Conservation (phyloP, 805 yeast genomes). For the Yarrowia keelungensis region DNA sequence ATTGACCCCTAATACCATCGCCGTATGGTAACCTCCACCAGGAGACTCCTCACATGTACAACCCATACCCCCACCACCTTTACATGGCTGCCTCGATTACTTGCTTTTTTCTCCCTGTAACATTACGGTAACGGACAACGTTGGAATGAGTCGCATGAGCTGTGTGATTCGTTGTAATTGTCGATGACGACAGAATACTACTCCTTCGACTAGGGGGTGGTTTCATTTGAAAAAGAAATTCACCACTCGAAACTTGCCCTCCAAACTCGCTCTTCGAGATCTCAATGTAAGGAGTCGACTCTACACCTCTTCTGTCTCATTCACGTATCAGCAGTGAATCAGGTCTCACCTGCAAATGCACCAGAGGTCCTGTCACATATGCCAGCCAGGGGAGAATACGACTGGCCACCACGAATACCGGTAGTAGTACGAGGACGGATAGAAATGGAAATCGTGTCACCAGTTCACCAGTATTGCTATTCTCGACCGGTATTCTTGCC, state of each 20-base stretch:
- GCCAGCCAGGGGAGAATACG: no score
- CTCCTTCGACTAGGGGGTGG: not conserved
- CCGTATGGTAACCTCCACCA: no score
- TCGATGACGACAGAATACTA: no score
- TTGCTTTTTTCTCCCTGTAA: conserved; percentile 6
- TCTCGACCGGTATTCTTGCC: not conserved
- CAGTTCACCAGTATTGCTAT: not conserved
- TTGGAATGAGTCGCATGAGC: not conserved
- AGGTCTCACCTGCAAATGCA: conserved; percentile 9
- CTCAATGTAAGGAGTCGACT: conserved; percentile 1
- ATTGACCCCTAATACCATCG: not conserved
- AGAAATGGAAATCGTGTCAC: no score
- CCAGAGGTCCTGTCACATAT: not conserved
- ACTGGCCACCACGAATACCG: no score
- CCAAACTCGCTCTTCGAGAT: no score
- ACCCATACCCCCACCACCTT: not conserved
- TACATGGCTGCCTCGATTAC: not conserved
- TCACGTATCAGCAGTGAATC: conserved; percentile 11
- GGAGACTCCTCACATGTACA: no score
- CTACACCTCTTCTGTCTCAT: not conserved
- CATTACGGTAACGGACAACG: not conserved
- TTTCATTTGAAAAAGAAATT: not conserved
- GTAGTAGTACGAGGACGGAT: no score
- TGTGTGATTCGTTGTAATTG: no score
- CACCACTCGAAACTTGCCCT: no score